Conservation (phyloP, 805 yeast species). For the Myxozyma kluyveri region DNA sequence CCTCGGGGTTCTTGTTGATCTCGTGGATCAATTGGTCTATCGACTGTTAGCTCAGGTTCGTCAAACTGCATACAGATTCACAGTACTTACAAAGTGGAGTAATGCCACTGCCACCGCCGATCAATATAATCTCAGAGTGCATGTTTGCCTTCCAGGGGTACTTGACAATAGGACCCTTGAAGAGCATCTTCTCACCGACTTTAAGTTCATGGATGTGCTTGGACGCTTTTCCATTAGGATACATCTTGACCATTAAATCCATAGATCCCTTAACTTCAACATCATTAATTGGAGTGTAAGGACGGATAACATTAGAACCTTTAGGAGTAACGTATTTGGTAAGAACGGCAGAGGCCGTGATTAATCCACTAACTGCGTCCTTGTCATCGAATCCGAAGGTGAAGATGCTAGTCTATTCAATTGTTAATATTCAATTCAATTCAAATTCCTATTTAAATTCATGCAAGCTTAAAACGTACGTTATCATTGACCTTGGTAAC, state of each 20-base stretch:
- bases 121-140: slow-evolving; percentile 71
- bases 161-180: slow-evolving; percentile 92
- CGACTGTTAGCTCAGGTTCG: neutral
- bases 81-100: slow-evolving; percentile 60
- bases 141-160: slow-evolving; percentile 89
- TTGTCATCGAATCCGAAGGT: slow-evolving; percentile 31
- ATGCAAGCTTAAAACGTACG: too few relatives aligned
- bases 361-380: slow-evolving; percentile 28
- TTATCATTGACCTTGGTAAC: slow-evolving; percentile 13
- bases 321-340: slow-evolving; percentile 71
- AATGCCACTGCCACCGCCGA: slow-evolving; percentile 97
- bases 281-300: slow-evolving; percentile 78
- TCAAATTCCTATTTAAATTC: too few relatives aligned
- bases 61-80: neutral
- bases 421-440: neutral
- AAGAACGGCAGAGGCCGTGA: slow-evolving; percentile 70
- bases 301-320: slow-evolving; percentile 81
- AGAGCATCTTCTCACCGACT: slow-evolving; percentile 75
- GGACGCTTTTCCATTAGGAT: slow-evolving; percentile 82
- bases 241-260: slow-evolving; percentile 78
- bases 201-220: slow-evolving; percentile 67
- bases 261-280: slow-evolving; percentile 66
- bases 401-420: slow-evolving; percentile 18
- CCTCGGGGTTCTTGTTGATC: slow-evolving; percentile 74
- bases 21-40: slow-evolving; percentile 67